These are phyloP conservation scores for Gaeumannomyces sp. DNA, from an alignment of 2,329 filamentous ascomycete species.

Conservation along the genomic window DNA sequence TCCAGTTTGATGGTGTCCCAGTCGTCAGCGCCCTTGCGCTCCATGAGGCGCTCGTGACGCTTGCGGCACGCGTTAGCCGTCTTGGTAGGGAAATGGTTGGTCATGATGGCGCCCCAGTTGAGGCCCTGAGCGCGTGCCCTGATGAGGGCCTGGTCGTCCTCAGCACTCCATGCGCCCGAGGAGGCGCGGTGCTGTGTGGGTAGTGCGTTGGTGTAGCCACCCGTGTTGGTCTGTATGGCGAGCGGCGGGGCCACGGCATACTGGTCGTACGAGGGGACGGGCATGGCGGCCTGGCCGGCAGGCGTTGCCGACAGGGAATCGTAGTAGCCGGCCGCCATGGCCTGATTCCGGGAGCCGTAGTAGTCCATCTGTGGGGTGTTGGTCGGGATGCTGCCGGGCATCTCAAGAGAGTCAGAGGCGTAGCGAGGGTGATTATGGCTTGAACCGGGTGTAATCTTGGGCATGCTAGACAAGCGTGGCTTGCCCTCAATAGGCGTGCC, in stretches of 20 bases:
- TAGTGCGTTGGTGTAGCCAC: constrained; percentile 18
- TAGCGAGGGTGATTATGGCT: constrained; percentile 13
- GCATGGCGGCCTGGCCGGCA: constrained; percentile 20
- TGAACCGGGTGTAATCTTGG: constrained; percentile 22
- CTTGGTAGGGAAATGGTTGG: constrained; percentile 70
- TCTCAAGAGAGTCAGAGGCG: not conserved
- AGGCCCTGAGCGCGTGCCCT: constrained; percentile 65
- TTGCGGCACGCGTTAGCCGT: constrained; percentile 81
- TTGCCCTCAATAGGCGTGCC: not conserved
- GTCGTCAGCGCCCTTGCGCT: constrained; percentile 66
- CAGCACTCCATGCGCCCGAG: constrained; percentile 63
- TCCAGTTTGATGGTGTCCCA: constrained; percentile 75
- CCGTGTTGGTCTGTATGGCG: constrained; percentile 16
- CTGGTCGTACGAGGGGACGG: constrained; percentile 24
- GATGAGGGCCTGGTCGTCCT: constrained; percentile 70
- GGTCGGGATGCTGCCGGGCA: constrained; percentile 8
- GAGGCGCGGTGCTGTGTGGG: constrained; percentile 46
- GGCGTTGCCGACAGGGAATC: constrained; percentile 21
- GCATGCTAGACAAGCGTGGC: constrained; percentile 18
- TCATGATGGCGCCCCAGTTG: constrained; percentile 79
- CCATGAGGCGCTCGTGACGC: constrained; percentile 77
- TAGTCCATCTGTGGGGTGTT: constrained; percentile 23
- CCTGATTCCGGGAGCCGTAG: constrained; percentile 22
- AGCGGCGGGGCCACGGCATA: constrained; percentile 26
- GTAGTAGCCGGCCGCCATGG: constrained; percentile 25